phyloP scores from a whole-genome alignment of 2,329 filamentous ascomycete species.

The Grosmannia serpens region DNA sequence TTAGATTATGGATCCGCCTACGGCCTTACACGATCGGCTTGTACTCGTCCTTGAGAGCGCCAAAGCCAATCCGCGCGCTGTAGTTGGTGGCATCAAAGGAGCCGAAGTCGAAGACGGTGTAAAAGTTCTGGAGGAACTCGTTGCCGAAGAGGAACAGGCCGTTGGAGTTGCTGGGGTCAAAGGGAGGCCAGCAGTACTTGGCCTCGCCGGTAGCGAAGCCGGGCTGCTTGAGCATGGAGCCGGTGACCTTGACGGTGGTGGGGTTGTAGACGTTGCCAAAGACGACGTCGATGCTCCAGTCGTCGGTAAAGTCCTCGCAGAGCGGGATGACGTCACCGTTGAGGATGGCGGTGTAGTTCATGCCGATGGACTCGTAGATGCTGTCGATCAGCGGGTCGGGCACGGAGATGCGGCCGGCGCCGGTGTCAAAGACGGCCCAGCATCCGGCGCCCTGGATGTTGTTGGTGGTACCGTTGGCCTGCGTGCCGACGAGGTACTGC shows the following conservation, averaged over 20 bases:
- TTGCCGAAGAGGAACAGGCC: conserved; percentile 20
- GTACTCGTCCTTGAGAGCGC: background rate
- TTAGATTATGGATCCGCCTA: too few species aligned
- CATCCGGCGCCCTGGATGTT: conserved; percentile 19
- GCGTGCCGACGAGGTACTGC: conserved; percentile 11
- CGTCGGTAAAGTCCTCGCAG: conserved; percentile 24
- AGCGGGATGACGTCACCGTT: conserved; percentile 17
- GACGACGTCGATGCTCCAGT: conserved; percentile 22
- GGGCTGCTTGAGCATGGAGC: conserved; percentile 19
- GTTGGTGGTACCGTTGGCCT: conserved; percentile 18
- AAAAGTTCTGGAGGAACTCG: conserved; percentile 20
- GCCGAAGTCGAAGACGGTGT: conserved; percentile 23
- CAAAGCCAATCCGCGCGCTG: background rate
- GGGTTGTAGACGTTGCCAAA: conserved; percentile 13
- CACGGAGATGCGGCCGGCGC: conserved; percentile 9
- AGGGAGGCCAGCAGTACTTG: conserved; percentile 24
- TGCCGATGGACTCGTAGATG: conserved; percentile 16
- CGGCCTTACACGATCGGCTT: background rate
- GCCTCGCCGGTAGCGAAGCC: conserved; percentile 21
- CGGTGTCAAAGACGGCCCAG: conserved; percentile 2
- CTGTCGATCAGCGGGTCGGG: conserved; percentile 14
- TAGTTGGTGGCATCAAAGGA: background rate
- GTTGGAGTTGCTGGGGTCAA: conserved; percentile 14
- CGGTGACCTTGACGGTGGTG: conserved; percentile 17
- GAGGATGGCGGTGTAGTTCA: conserved; percentile 17